A percentile compares a stretch with the other conserved stretches of the same genome.
phyloP scores from a whole-genome alignment of 345 rosid species.

The Arabidopsis thaliana region TAIR10.1 NC_003076.8:5580001-5580500 shows the following conservation, averaged over 20 bases:
- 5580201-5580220: background rate
- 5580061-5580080: constrained; percentile 47
- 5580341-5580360: constrained; percentile 43
- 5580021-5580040: constrained; percentile 53
- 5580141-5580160: background rate
- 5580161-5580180: background rate
- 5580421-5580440: constrained; percentile 58
- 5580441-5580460: constrained; percentile 64
- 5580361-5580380: constrained; percentile 66
- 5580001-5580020: constrained; percentile 56
- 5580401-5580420: constrained; percentile 59
- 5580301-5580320: constrained; percentile 72
- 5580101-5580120: background rate
- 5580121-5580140: background rate
- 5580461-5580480: constrained; percentile 33
- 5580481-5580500: background rate
- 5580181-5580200: background rate
- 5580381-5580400: constrained; percentile 68
- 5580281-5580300: constrained; percentile 56
- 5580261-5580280: background rate
- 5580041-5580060: constrained; percentile 59
- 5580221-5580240: background rate
- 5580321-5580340: constrained; percentile 56
- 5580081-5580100: background rate
- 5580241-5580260: background rate